These are phyloP conservation scores for Schrenkiella parvula DNA, from an alignment of 345 rosid genomes.

Conservation along the genomic window DNA sequence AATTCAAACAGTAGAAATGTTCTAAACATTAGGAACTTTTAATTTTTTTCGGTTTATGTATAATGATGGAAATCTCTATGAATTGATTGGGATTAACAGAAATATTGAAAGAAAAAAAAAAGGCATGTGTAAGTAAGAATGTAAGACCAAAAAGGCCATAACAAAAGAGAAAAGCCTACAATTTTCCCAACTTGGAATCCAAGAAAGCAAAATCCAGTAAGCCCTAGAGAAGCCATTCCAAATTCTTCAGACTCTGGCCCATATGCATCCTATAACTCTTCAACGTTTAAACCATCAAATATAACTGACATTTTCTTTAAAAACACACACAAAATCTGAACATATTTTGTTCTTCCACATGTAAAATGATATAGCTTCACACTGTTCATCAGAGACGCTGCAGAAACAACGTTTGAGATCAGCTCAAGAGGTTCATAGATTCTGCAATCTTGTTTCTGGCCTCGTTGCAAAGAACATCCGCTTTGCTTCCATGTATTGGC, in stretches of 20 bases:
- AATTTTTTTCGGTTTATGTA: not conserved
- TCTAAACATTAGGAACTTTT: not conserved
- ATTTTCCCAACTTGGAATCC: not conserved
- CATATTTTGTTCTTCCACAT: not conserved
- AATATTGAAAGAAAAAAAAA: not conserved
- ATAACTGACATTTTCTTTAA: not conserved
- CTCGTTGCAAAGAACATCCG: constrained; percentile 54
- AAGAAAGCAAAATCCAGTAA: not conserved
- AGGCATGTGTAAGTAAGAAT: not conserved
- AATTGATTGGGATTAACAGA: not conserved
- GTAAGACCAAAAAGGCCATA: not conserved
- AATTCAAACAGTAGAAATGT: not conserved
- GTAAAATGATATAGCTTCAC: constrained; percentile 9
- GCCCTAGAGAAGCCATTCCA: not conserved
- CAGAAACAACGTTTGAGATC: not conserved
- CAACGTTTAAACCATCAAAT: not conserved
- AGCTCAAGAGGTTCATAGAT: constrained; percentile 27
- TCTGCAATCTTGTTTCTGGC: constrained; percentile 64
- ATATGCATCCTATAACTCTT: not conserved
- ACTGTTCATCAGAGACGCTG: not conserved
- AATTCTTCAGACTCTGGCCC: not conserved
- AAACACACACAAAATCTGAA: not conserved
- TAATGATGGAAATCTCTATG: not conserved
- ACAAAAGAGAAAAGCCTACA: not conserved
- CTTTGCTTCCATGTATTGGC: constrained; percentile 61